Evolutionary conservation across 1,284 basidiomycete genomes (phyloP).

Genomic region (Agroathelia rolfsii): DNA sequence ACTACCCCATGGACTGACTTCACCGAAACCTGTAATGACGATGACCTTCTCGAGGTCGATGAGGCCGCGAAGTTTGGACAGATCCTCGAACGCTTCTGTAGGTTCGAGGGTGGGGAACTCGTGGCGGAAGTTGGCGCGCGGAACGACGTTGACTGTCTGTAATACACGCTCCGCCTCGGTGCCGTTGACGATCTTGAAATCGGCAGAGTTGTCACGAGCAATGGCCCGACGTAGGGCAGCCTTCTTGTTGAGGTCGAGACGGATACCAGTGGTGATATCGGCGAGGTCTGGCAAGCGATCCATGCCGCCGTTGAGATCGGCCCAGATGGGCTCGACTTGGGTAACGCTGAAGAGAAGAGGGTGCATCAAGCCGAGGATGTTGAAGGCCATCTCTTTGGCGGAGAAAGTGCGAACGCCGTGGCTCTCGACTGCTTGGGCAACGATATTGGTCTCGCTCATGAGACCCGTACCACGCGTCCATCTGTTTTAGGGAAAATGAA

Average conservation of each 20-base stretch:
- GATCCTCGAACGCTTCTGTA: constrained; percentile 56
- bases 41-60: constrained; percentile 94
- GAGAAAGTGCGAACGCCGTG: constrained; percentile 96
- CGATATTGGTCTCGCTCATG: constrained; percentile 92
- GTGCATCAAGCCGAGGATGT: constrained; percentile 97
- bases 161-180: constrained; percentile 88
- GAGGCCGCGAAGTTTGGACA: constrained; percentile 73
- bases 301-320: constrained; percentile 95
- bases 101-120: constrained; percentile 82
- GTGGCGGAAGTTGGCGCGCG: constrained; percentile 95
- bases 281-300: constrained; percentile 92
- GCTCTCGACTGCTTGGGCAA: constrained; percentile 90
- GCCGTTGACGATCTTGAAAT: constrained; percentile 89
- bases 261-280: constrained; percentile 84
- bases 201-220: constrained; percentile 89
- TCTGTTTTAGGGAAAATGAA: constrained; percentile 27
- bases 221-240: constrained; percentile 90
- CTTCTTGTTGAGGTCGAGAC: constrained; percentile 67
- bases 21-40: constrained; percentile 93
- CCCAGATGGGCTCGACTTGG: constrained; percentile 99
- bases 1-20: constrained; percentile 98
- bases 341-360: constrained; percentile 99
- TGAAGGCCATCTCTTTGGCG: constrained; percentile 99
- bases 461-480: constrained; percentile 98
- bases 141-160: constrained; percentile 87